Evolutionary conservation across 768 basidiomycete genomes (phyloP).

Genomic region (Panaeolus cyanescens): DNA sequence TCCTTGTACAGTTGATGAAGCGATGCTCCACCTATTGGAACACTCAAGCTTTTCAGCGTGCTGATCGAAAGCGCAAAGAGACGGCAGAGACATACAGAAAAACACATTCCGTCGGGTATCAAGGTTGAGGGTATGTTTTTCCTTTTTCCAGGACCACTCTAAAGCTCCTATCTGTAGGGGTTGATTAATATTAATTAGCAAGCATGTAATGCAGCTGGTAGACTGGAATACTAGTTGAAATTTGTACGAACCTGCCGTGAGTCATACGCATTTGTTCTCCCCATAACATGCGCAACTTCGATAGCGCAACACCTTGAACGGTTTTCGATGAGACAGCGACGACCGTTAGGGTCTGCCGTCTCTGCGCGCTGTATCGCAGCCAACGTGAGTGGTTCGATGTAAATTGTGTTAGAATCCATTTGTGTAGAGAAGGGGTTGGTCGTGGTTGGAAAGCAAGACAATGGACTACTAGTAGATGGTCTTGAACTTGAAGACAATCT

Average conservation of each 20-base stretch:
- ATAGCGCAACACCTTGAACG: background rate
- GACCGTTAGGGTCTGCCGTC: slow-evolving; percentile 12
- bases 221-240: too few species aligned
- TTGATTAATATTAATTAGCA: too few species aligned
- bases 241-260: background rate
- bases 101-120: slow-evolving; percentile 18
- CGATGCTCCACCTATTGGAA: slow-evolving; percentile 3
- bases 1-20: background rate
- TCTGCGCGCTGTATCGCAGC: too few species aligned
- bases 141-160: slow-evolving; percentile 18
- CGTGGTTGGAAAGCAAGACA: too few species aligned
- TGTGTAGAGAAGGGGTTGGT: too few species aligned
- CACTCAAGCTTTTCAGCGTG: background rate
- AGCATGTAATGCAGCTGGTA: too few species aligned
- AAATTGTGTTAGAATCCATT: too few species aligned
- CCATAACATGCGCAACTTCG: slow-evolving; percentile 6
- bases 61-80: background rate
- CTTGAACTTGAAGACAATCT: too few species aligned
- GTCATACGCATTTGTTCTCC: background rate
- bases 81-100: slow-evolving; percentile 3
- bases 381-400: too few species aligned
- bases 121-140: slow-evolving; percentile 10
- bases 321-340: slow-evolving; percentile 13
- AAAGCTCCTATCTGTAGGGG: background rate
- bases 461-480: too few species aligned